These are phyloP conservation scores for Sanguinoderma infundibulare DNA, from an alignment of 1,284 basidiomycete species.

Conservation along the genomic window DNA sequence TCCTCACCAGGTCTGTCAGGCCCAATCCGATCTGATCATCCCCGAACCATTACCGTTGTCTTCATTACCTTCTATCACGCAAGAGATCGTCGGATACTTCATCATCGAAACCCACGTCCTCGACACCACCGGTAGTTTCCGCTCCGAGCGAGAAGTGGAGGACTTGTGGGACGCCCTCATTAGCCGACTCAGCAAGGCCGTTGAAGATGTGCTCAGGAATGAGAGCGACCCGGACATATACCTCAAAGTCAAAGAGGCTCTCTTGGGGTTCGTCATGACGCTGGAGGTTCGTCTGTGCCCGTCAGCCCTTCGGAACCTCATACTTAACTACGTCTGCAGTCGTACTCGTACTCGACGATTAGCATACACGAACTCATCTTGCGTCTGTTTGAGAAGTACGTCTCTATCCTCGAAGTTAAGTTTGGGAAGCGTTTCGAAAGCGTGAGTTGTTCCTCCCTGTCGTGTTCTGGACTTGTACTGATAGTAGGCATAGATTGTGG, in stretches of 20 bases:
- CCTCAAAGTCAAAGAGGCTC: constrained; percentile 82
- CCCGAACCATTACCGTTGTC: constrained; percentile 62
- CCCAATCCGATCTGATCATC: constrained; percentile 96
- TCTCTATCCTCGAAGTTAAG: constrained; percentile 81
- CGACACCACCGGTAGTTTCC: constrained; percentile 84
- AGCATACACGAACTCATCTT: constrained; percentile 87
- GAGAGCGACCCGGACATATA: constrained; percentile 87
- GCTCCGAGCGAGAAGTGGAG: constrained; percentile 90
- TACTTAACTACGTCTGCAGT: constrained; percentile 47
- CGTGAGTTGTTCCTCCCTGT: constrained; percentile 46
- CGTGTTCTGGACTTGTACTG: background rate
- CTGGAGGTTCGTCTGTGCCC: constrained; percentile 71
- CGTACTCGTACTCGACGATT: constrained; percentile 84
- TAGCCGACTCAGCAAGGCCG: constrained; percentile 74
- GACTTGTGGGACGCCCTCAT: constrained; percentile 96
- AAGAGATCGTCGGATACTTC: constrained; percentile 99
- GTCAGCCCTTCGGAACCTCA: background rate
- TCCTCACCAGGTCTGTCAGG: constrained; percentile 49
- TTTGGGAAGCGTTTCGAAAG: constrained; percentile 85
- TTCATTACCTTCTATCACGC: constrained; percentile 68
- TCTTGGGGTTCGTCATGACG: constrained; percentile 91
- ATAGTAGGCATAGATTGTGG: constrained; percentile 67
- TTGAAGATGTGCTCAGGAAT: constrained; percentile 74
- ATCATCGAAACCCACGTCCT: constrained; percentile 96
- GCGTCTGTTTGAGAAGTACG: constrained; percentile 91